A percentile compares a stretch with the other conserved stretches of the same genome.
These are phyloP conservation scores for Citrus glauca DNA, from an alignment of 345 rosid genomes.

Conservation along the genomic window DNA sequence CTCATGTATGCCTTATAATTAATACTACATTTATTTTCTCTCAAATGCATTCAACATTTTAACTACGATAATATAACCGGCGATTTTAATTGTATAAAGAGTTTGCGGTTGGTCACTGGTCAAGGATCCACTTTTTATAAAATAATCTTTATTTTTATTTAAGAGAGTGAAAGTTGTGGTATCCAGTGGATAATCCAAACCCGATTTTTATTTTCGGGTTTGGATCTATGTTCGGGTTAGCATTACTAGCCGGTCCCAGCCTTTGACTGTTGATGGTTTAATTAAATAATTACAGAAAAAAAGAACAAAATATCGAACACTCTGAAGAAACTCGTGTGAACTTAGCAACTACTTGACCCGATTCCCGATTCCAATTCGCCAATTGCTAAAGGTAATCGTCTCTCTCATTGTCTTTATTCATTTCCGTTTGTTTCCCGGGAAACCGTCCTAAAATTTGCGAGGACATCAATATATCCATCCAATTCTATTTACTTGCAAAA, in stretches of 20 bases:
- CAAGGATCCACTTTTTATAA: no score
- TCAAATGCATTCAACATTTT: no score
- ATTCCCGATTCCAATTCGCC: not conserved
- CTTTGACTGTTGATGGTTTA: not conserved
- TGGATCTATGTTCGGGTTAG: not conserved
- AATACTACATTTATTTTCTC: no score
- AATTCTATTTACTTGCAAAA: not conserved
- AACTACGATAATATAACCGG: no score
- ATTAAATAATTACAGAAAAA: not conserved
- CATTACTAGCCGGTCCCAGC: not conserved
- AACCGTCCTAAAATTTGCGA: not conserved
- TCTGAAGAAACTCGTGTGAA: not conserved
- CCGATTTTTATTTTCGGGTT: not conserved
- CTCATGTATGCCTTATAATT: no score
- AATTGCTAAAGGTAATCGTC: not conserved
- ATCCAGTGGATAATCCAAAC: no score
- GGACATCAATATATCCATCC: not conserved
- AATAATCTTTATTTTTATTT: no score
- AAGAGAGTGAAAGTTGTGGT: no score
- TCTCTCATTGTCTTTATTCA: not conserved
- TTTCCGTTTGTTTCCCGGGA: not conserved
- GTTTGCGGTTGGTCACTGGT: no score
- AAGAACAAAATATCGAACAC: not conserved
- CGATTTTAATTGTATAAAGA: no score
- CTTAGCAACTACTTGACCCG: not conserved